Conservation (phyloP, 1,284 basidiomycete genomes). For the Sparassis latifolia region DNA sequence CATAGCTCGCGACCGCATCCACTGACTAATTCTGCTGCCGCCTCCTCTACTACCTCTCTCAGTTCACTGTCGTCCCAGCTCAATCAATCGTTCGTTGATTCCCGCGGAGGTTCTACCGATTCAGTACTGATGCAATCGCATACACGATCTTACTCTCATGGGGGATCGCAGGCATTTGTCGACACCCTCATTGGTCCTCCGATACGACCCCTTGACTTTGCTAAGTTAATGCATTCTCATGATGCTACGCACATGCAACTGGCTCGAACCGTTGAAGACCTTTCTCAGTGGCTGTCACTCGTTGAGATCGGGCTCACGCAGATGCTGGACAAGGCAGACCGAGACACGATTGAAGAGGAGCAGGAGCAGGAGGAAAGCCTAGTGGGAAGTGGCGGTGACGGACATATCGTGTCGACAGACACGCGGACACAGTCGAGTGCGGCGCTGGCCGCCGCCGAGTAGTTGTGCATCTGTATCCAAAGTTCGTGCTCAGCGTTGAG, state of each 20-base stretch:
- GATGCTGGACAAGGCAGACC: conserved; percentile 47
- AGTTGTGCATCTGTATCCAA: conserved; percentile 1
- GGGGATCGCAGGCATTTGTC: conserved; percentile 13
- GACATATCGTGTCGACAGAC: background rate
- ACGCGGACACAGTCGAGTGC: conserved; percentile 7
- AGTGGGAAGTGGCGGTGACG: conserved; percentile 7
- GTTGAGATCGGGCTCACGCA: conserved; percentile 67
- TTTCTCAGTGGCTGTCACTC: conserved; percentile 75
- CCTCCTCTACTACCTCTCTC: conserved; percentile 23
- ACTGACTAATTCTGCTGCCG: conserved; percentile 20
- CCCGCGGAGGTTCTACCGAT: conserved; percentile 13
- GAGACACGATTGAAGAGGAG: conserved; percentile 53
- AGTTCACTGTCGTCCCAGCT: conserved; percentile 23
- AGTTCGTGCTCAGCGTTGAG: background rate
- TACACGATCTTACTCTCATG: conserved; percentile 18
- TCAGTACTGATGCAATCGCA: conserved; percentile 16
- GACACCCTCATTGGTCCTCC: conserved; percentile 30
- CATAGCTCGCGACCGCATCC: conserved; percentile 9
- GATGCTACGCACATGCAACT: conserved; percentile 70
- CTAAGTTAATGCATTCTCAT: conserved; percentile 46
- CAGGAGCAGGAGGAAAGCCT: conserved; percentile 31
- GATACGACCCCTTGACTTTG: conserved; percentile 66
- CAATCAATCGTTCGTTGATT: conserved; percentile 17
- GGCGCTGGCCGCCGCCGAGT: conserved; percentile 13
- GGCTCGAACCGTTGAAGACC: conserved; percentile 70